A percentile compares a stretch with the other conserved stretches of the same genome.
These are phyloP conservation scores for Omphalea diandra DNA, from an alignment of 441 rosid species.

Conservation along the genomic window DNA sequence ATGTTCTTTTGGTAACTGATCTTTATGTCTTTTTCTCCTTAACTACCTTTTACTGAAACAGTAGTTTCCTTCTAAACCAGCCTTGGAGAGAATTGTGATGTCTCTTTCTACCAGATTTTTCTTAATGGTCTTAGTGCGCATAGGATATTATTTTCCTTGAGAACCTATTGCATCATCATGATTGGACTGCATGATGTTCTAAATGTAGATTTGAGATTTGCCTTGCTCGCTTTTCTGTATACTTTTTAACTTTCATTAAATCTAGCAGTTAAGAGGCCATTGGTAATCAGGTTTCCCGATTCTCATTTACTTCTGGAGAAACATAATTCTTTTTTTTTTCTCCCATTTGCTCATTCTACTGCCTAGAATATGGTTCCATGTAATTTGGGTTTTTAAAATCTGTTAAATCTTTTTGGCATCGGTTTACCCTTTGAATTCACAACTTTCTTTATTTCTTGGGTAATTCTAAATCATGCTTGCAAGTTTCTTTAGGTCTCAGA, in stretches of 20 bases:
- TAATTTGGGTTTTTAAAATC: background rate
- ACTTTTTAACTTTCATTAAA: background rate
- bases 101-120: background rate
- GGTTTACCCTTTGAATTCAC: background rate
- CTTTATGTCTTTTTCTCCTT: background rate
- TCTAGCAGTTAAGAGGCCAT: background rate
- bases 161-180: background rate
- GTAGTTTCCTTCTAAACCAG: background rate
- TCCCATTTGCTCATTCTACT: background rate
- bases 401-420: background rate
- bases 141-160: background rate
- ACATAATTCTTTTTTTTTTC: background rate
- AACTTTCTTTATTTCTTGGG: background rate
- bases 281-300: background rate
- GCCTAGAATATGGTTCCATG: background rate
- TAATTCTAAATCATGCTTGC: background rate
- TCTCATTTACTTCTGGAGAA: background rate
- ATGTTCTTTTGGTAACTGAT: background rate
- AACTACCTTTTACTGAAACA: background rate
- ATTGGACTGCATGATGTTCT: background rate
- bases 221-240: background rate
- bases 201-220: conserved; percentile 3
- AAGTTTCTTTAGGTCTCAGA: background rate
- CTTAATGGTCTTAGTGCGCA: background rate
- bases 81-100: background rate